Percentiles rank a stretch among this genome's conserved stretches.
These are phyloP conservation scores for Aquilaria agallochum DNA, from an alignment of 441 rosid genomes.

Conservation along the genomic window DNA sequence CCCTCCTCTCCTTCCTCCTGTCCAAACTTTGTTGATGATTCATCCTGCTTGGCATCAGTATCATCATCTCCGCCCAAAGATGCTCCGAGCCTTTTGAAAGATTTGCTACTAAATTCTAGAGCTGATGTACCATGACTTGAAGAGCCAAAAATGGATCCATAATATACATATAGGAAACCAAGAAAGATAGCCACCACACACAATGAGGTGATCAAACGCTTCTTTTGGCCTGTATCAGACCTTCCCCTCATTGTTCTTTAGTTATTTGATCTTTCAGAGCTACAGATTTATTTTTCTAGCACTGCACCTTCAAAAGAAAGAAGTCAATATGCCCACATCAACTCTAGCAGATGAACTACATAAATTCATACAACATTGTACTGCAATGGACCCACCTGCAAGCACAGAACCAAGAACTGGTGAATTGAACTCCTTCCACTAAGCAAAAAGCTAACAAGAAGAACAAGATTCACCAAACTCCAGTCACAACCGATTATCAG, in stretches of 20 bases:
- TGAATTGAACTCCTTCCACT: no score
- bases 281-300: slow-evolving; percentile 9
- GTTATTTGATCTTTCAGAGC: slow-evolving; percentile 8
- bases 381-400: background rate
- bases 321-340: slow-evolving; percentile 26
- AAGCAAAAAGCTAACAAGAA: no score
- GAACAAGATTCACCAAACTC: no score
- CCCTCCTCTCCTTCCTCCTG: slow-evolving; percentile 52
- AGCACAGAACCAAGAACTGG: no score
- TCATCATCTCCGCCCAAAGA: slow-evolving; percentile 89
- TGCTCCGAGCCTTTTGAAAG: slow-evolving; percentile 90
- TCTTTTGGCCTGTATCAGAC: slow-evolving; percentile 70
- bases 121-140: slow-evolving; percentile 62
- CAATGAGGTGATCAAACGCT: slow-evolving; percentile 40
- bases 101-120: slow-evolving; percentile 75
- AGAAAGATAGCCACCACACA: slow-evolving; percentile 40
- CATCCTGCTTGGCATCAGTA: slow-evolving; percentile 51
- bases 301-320: slow-evolving; percentile 21
- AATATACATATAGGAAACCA: slow-evolving; percentile 50
- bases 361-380: slow-evolving; percentile 2
- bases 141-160: slow-evolving; percentile 62
- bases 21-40: slow-evolving; percentile 36
- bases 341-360: slow-evolving; percentile 3
- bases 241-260: slow-evolving; percentile 57
- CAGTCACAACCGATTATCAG: no score